Evolutionary conservation across 257 asterid genomes (phyloP).

Genomic region (Penstemon barbatus): DNA sequence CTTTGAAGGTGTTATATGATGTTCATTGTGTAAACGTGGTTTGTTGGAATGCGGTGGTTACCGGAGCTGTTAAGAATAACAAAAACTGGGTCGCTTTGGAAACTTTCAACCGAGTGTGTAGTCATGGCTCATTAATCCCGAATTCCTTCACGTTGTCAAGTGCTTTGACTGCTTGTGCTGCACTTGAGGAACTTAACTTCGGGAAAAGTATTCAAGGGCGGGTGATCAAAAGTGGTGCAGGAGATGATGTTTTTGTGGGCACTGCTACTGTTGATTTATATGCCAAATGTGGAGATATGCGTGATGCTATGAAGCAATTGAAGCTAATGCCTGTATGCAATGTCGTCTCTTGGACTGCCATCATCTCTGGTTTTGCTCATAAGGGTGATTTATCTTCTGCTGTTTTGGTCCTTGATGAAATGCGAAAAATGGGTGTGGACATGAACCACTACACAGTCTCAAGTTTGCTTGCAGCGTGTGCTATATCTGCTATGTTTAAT

Average conservation of each 20-base stretch:
- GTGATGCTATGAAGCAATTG: conserved; percentile 65
- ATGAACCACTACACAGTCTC: conserved; percentile 56
- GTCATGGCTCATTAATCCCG: conserved; percentile 38
- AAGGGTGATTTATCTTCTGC: conserved; percentile 69
- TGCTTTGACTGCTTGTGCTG: conserved; percentile 74
- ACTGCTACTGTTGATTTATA: conserved; percentile 74
- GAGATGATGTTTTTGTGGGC: conserved; percentile 61
- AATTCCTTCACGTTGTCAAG: conserved; percentile 63
- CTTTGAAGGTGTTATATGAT: conserved; percentile 60
- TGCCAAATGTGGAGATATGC: conserved; percentile 64
- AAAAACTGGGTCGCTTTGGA: conserved; percentile 47
- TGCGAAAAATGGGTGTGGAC: conserved; percentile 52
- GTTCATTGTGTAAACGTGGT: conserved; percentile 58
- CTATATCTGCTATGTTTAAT: conserved; percentile 40
- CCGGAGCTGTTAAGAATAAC: conserved; percentile 72
- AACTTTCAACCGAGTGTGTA: conserved; percentile 51
- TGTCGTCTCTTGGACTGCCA: conserved; percentile 76
- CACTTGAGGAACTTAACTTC: conserved; percentile 47
- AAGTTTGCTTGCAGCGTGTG: conserved; percentile 72
- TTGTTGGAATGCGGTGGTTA: conserved; percentile 77
- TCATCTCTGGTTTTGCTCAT: conserved; percentile 70
- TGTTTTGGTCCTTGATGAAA: conserved; percentile 36
- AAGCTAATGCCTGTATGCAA: conserved; percentile 54
- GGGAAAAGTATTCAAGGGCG: conserved; percentile 66
- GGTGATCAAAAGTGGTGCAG: conserved; percentile 57